Conservation (phyloP, 768 basidiomycete species). For the Asterophora parasitica region DNA sequence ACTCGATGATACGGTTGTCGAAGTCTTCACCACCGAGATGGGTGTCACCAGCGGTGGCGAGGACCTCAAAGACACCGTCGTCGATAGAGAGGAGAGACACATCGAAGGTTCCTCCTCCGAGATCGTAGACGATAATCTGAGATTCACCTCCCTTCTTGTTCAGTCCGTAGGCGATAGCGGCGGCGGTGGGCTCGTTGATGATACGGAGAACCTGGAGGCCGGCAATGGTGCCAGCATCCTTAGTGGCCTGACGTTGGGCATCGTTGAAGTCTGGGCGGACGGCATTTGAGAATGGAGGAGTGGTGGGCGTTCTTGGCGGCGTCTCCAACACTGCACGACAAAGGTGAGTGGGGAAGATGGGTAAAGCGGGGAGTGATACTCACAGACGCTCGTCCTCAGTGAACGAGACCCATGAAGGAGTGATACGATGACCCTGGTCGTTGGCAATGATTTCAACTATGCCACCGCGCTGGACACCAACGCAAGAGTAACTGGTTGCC, state of each 20-base stretch:
- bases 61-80: conserved; percentile 87
- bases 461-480: conserved; percentile 84
- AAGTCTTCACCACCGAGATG: conserved; percentile 96
- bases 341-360: conserved; percentile 16
- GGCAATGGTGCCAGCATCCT: conserved; percentile 94
- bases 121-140: conserved; percentile 96
- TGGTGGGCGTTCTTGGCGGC: conserved; percentile 95
- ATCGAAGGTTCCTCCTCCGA: conserved; percentile 98
- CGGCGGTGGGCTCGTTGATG: conserved; percentile 96
- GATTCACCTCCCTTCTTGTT: conserved; percentile 94
- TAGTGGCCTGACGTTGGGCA: conserved; percentile 98
- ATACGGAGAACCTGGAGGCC: conserved; percentile 95
- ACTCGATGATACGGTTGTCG: conserved; percentile 89
- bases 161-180: conserved; percentile 96
- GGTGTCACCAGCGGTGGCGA: conserved; percentile 91
- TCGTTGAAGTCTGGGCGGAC: conserved; percentile 84
- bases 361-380: conserved; percentile 14
- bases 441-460: conserved; percentile 89
- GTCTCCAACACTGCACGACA: conserved; percentile 68
- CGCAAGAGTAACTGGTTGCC: conserved; percentile 79
- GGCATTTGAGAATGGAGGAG: conserved; percentile 43
- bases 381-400: conserved; percentile 74
- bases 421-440: conserved; percentile 87
- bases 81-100: conserved; percentile 94
- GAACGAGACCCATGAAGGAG: conserved; percentile 83